phyloP scores from a whole-genome alignment of 768 basidiomycete species.

The Floccularia luteovirens region DNA sequence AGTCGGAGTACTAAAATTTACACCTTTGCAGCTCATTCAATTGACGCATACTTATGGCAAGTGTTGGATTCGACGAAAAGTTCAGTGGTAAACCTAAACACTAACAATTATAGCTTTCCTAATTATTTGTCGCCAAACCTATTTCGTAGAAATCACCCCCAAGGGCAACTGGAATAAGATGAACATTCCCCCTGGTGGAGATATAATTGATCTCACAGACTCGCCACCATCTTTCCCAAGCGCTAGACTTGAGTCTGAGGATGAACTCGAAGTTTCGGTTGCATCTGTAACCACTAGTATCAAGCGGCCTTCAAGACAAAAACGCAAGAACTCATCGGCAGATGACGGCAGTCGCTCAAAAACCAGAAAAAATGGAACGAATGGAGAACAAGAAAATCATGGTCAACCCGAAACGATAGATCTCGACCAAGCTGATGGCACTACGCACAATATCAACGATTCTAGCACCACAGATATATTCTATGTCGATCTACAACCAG shows the following conservation, averaged over 20 bases:
- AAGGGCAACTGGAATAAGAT: not conserved
- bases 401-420: no score
- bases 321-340: conserved; percentile 15
- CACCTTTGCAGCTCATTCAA: no score
- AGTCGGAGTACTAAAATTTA: no score
- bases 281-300: conserved; percentile 4
- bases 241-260: conserved; percentile 1
- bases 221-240: conserved; percentile 4
- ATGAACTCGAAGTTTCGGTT: not conserved
- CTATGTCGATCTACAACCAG: conserved; percentile 41
- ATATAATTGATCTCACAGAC: conserved; percentile 27
- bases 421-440: no score
- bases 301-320: conserved; percentile 15
- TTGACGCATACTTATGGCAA: no score
- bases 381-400: no score
- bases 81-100: no score
- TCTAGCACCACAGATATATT: conserved; percentile 28
- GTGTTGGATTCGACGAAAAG: no score
- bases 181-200: conserved; percentile 6
- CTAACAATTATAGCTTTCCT: no score
- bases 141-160: conserved; percentile 1
- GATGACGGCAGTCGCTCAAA: conserved; percentile 10
- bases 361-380: conserved; percentile 10
- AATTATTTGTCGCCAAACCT: no score
- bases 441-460: no score